Evolutionary conservation across 805 yeast species (phyloP).

Genomic region (Suhomyces canberraensis): DNA sequence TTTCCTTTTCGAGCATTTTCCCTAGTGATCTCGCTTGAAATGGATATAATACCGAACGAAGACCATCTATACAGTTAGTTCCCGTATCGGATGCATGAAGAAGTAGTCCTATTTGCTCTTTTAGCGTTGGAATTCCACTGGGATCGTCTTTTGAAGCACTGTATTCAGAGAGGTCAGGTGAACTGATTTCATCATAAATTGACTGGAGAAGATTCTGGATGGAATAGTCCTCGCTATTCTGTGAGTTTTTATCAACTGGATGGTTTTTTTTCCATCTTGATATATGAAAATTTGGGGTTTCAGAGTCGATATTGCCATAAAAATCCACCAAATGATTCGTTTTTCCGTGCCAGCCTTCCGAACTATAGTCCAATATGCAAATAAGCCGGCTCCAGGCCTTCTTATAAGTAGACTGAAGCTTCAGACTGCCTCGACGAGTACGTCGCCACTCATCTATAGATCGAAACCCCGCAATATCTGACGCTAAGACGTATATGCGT

Average conservation of each 20-base stretch:
- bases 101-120: constrained; percentile 16
- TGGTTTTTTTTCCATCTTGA: constrained; percentile 29
- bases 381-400: constrained; percentile 35
- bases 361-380: constrained; percentile 41
- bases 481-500: constrained; percentile 48
- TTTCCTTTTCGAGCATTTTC: constrained; percentile 57
- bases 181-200: constrained; percentile 33
- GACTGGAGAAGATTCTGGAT: constrained; percentile 12
- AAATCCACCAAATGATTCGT: constrained; percentile 1
- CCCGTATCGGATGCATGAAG: constrained; percentile 5
- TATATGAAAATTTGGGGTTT: constrained; percentile 20
- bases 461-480: constrained; percentile 37
- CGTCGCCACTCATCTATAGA: constrained; percentile 34
- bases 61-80: constrained; percentile 30
- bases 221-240: not conserved
- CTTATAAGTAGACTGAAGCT: constrained; percentile 22
- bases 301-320: not conserved
- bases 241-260: constrained; percentile 1
- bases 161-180: constrained; percentile 24
- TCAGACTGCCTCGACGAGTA: constrained; percentile 29
- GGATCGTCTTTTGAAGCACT: not conserved
- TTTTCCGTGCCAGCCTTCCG: constrained; percentile 29
- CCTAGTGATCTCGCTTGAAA: constrained; percentile 61
- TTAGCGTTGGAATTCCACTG: constrained; percentile 10
- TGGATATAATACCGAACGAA: constrained; percentile 49